Evolutionary conservation across 2,329 filamentous ascomycete species (phyloP), one percentile per base, ranked within the genome.

Genomic region (Hymenoscyphus occultus): DNA sequence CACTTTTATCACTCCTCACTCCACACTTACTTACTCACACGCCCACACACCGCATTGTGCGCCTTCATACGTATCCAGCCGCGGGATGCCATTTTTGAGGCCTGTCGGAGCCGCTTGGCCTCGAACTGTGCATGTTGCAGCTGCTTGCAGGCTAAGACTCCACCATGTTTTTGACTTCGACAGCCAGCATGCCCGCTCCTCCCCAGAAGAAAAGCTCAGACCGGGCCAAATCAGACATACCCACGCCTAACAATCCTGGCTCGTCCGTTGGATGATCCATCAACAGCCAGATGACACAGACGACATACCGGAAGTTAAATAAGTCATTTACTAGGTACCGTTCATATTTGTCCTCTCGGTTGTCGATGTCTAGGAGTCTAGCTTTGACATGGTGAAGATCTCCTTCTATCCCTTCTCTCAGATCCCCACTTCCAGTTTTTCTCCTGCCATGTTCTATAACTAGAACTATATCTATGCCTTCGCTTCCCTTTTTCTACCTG

Each of bases 211-310:
- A 31, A 54, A 74, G 73, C 73, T 73, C 71, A 70, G 73, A 71
- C 71, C 73, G 67, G 70, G 54, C 54, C 31, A 65, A 66, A 72
- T 71, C 48, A 54, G 48, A 54, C 45, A 51, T n/a, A 51, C 45
- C 45, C 45, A 51, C 48, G 48, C 48, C 48, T 28, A 31, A 54
- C 48, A 54, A 69, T 65, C 70, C 69, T 65, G 70, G 70, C 57
- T 69, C 64, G 67, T 69, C 71, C 69, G 69, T 70, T 69, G 68
- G 67, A 69, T 57, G 48, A 28, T 71, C 71, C 71, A 70, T 69
- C 69, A 69, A 66, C 70, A 72, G 67, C 71, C 68, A 72, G 64
- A 75, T 75, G 73, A 74, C 73, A 76, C 73, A 74, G 71, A 75
- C 72, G 68, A 74, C 72, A 74, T 74, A 71, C 71, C 72, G 70